phyloP scores from a whole-genome alignment of 805 yeast genomes.

The Hemisphaericaspora nanyangensis region DNA sequence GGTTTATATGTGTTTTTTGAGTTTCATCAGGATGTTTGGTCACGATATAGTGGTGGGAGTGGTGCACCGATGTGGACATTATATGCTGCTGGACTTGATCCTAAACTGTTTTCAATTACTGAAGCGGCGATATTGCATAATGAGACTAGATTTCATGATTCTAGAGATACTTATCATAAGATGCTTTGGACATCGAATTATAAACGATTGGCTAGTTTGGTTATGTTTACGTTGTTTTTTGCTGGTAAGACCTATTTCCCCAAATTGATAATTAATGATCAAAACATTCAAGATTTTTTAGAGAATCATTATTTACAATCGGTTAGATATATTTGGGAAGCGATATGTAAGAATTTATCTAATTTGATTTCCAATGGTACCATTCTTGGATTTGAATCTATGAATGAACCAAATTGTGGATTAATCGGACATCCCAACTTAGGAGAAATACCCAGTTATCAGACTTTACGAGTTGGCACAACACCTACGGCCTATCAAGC shows the following conservation, averaged over 20 bases:
- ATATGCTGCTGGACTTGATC: conserved; percentile 83
- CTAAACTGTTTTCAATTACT: conserved; percentile 62
- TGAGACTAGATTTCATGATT: conserved; percentile 28
- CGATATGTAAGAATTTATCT: conserved; percentile 22
- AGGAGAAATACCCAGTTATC: conserved; percentile 49
- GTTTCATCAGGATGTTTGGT: conserved; percentile 95
- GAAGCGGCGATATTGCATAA: conserved; percentile 82
- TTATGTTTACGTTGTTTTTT: conserved; percentile 85
- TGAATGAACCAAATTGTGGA: conserved; percentile 86
- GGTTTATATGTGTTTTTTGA: conserved; percentile 79
- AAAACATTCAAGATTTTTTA: conserved; percentile 73
- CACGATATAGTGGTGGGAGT: conserved; percentile 81
- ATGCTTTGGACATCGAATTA: conserved; percentile 95
- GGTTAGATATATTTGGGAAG: conserved; percentile 35
- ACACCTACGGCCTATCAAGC: conserved; percentile 80
- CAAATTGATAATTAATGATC: conserved; percentile 62
- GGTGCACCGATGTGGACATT: conserved; percentile 96
- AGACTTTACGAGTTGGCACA: conserved; percentile 70
- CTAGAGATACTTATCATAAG: conserved; percentile 52
- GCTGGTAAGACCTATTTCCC: conserved; percentile 79
- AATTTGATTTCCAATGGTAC: conserved; percentile 39
- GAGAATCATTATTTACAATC: conserved; percentile 62
- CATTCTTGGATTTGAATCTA: conserved; percentile 75
- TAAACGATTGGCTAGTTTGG: conserved; percentile 64
- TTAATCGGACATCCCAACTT: conserved; percentile 62